A percentile compares a stretch with the other conserved stretches of the same genome.
These are phyloP conservation scores for Colletotrichum viniferum DNA, from an alignment of 2,329 filamentous ascomycete genomes.

Conservation along the genomic window DNA sequence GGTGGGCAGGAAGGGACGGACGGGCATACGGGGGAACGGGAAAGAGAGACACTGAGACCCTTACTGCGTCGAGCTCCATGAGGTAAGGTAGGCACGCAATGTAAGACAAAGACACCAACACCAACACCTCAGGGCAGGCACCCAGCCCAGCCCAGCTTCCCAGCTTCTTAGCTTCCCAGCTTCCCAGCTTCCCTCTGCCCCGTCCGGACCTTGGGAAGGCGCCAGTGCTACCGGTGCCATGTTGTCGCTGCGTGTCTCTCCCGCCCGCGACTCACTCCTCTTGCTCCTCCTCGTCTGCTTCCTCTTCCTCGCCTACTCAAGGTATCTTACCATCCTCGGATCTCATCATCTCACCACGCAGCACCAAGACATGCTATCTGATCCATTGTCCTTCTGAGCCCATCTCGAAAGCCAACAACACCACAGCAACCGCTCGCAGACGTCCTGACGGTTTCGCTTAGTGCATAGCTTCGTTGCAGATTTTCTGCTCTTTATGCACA, in stretches of 20 bases:
- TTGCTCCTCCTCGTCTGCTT: background rate
- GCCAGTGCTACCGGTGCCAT: background rate
- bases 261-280: background rate
- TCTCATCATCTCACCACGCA: background rate
- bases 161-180: too few species aligned
- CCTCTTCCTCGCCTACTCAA: background rate
- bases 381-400: background rate
- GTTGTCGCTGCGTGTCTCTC: background rate
- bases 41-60: constrained; percentile 6
- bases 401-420: background rate
- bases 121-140: background rate
- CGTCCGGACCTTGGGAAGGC: background rate
- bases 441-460: background rate
- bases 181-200: background rate
- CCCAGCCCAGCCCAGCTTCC: background rate
- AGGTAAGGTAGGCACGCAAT: background rate
- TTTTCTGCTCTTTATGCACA: background rate
- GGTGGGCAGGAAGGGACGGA: background rate
- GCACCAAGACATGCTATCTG: background rate
- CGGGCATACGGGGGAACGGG: background rate
- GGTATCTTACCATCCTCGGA: background rate
- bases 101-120: background rate
- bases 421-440: background rate
- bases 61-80: constrained; percentile 1
- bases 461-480: constrained; percentile 3